These are phyloP conservation scores for Odontarrhena argentea DNA, from an alignment of 345 rosid species.

Conservation along the genomic window DNA sequence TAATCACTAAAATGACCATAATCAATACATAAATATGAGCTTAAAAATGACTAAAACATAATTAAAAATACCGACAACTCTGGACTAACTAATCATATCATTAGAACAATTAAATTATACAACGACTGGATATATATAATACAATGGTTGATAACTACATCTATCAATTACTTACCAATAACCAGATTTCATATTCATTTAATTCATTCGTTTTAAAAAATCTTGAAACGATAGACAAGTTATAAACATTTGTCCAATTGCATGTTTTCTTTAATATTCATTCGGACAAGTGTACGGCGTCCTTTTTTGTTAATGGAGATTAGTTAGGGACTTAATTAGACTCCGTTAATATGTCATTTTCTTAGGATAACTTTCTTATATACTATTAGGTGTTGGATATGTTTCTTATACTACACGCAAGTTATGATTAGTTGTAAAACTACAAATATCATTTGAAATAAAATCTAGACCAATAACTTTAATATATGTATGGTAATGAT, in stretches of 20 bases:
- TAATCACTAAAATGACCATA: too few species aligned
- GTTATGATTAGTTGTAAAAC: background rate
- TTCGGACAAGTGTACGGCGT: slow-evolving; percentile 18
- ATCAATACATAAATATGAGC: too few species aligned
- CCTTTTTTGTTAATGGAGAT: background rate
- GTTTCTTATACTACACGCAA: background rate
- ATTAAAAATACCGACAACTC: background rate
- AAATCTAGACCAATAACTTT: background rate
- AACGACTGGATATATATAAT: background rate
- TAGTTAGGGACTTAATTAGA: slow-evolving; percentile 11
- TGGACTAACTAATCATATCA: background rate
- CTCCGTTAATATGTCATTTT: slow-evolving; percentile 23
- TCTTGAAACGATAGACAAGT: background rate
- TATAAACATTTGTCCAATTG: background rate
- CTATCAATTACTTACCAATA: background rate
- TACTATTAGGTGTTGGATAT: background rate
- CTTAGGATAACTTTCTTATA: slow-evolving; percentile 2
- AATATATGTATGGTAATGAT: background rate
- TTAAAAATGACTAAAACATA: background rate
- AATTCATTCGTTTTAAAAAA: background rate
- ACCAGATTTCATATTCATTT: background rate
- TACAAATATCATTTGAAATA: background rate
- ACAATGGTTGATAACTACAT: background rate
- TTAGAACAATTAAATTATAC: too few species aligned
- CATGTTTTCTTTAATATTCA: background rate